phyloP scores from a whole-genome alignment of 2,329 filamentous ascomycete species.

The Aspergillus sp. region DNA sequence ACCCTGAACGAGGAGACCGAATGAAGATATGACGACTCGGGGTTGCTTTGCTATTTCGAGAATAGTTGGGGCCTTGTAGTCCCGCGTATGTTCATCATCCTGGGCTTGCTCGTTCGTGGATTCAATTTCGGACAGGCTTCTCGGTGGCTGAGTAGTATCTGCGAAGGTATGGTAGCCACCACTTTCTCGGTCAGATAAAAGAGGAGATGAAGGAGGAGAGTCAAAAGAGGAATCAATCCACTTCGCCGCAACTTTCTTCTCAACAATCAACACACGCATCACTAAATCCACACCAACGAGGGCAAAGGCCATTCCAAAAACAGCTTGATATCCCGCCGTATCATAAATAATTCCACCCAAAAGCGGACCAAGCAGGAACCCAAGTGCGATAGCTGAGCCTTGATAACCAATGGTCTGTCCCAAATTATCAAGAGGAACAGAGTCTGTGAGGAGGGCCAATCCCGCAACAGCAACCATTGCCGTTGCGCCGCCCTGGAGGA shows the following conservation, averaged over 20 bases:
- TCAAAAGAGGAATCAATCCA: constrained; percentile 24
- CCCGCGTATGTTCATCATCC: not conserved
- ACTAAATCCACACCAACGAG: constrained; percentile 59
- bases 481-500: constrained; percentile 58
- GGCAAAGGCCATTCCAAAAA: constrained; percentile 58
- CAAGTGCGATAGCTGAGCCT: constrained; percentile 57
- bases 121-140: not conserved
- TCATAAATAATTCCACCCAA: constrained; percentile 62
- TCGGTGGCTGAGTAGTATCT: not conserved
- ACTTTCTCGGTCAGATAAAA: constrained; percentile 38
- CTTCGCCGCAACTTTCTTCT: constrained; percentile 56
- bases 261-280: constrained; percentile 61
- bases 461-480: constrained; percentile 62
- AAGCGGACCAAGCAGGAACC: constrained; percentile 57
- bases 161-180: constrained; percentile 25
- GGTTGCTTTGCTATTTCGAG: constrained; percentile 34
- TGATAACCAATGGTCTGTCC: constrained; percentile 62
- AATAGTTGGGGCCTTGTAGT: constrained; percentile 10
- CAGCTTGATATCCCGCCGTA: constrained; percentile 57
- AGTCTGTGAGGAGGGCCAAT: constrained; percentile 59
- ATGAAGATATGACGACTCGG: constrained; percentile 58
- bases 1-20: constrained; percentile 53
- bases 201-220: constrained; percentile 27
- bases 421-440: constrained; percentile 56
- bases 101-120: not conserved